A percentile compares a stretch with the other conserved stretches of the same genome.
These are phyloP conservation scores for Gloeopeniophorella convolvens DNA, from an alignment of 768 basidiomycete genomes.

Conservation along the genomic window DNA sequence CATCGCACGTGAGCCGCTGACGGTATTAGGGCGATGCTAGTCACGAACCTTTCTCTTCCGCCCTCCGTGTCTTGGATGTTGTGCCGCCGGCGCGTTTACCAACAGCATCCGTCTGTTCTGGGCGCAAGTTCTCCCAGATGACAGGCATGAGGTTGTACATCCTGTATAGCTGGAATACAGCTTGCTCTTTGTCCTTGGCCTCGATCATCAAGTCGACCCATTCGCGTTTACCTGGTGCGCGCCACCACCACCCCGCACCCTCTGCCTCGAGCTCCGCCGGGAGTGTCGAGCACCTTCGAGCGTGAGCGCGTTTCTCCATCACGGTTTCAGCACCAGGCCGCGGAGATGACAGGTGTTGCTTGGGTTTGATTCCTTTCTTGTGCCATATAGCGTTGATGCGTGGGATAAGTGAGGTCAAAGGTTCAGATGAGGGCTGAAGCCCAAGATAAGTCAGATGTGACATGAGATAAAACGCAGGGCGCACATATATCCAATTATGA, in stretches of 20 bases:
- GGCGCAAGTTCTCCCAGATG: slow-evolving; percentile 38
- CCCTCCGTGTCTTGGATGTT: neutral
- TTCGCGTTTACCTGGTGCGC: slow-evolving; percentile 4
- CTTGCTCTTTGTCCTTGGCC: slow-evolving; percentile 91
- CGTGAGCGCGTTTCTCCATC: slow-evolving; percentile 84
- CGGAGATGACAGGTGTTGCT: slow-evolving; percentile 91
- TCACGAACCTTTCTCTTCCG: slow-evolving; percentile 4
- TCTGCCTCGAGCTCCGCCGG: slow-evolving; percentile 58
- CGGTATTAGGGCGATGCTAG: neutral
- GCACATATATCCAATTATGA: slow-evolving; percentile 58
- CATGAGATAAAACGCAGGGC: slow-evolving; percentile 36
- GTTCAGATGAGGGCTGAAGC: slow-evolving; percentile 31
- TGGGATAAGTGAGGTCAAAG: slow-evolving; percentile 62
- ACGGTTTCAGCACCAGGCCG: slow-evolving; percentile 74
- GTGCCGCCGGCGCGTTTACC: neutral
- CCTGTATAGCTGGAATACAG: slow-evolving; percentile 78
- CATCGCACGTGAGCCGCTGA: neutral
- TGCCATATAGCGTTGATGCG: slow-evolving; percentile 69
- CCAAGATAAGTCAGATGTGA: neutral
- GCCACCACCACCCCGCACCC: slow-evolving; percentile 16
- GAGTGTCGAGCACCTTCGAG: slow-evolving; percentile 69
- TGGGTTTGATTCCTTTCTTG: slow-evolving; percentile 73
- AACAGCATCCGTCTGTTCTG: slow-evolving; percentile 20
- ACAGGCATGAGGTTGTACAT: slow-evolving; percentile 69
- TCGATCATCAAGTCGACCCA: slow-evolving; percentile 81